These are phyloP conservation scores for Aaosphaeria arxii DNA, from an alignment of 2,329 filamentous ascomycete species.

Conservation along the genomic window DNA sequence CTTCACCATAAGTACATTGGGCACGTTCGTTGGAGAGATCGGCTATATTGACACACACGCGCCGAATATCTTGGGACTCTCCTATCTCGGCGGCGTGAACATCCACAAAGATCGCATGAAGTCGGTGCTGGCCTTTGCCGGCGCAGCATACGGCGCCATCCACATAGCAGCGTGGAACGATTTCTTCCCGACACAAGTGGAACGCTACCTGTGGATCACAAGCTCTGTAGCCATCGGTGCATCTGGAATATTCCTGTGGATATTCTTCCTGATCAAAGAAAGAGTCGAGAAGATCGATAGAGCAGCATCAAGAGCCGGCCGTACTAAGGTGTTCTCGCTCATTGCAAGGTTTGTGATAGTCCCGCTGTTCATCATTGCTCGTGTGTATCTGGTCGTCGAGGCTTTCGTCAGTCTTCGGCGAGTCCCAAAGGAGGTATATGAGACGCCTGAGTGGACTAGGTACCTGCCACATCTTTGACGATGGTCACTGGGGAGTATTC, in stretches of 20 bases:
- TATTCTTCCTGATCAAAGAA: constrained; percentile 19
- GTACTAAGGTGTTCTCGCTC: constrained; percentile 6
- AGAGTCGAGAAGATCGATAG: constrained; percentile 12
- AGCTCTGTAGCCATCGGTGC: constrained; percentile 19
- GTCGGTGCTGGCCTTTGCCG: constrained; percentile 19
- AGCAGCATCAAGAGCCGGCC: background rate
- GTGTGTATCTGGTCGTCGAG: constrained; percentile 24
- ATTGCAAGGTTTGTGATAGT: constrained; percentile 7
- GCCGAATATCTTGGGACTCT: constrained; percentile 17
- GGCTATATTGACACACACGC: constrained; percentile 14
- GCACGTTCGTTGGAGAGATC: constrained; percentile 16
- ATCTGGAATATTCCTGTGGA: constrained; percentile 20
- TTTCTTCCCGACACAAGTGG: constrained; percentile 18
- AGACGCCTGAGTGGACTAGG: constrained; percentile 22
- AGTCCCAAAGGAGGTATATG: constrained; percentile 16
- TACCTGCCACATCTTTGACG: constrained; percentile 22
- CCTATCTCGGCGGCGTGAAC: constrained; percentile 19
- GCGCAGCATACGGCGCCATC: constrained; percentile 22
- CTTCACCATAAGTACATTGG: constrained; percentile 16
- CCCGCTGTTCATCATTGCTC: constrained; percentile 17
- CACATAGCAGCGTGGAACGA: constrained; percentile 29
- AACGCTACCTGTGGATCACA: constrained; percentile 23
- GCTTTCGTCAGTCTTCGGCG: constrained; percentile 21
- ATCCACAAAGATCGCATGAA: constrained; percentile 15
- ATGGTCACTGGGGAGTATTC: too few species aligned